A percentile compares a stretch with the other conserved stretches of the same genome.
phyloP scores from a whole-genome alignment of 345 rosid genomes.

The Citrus trifoliata region DNA sequence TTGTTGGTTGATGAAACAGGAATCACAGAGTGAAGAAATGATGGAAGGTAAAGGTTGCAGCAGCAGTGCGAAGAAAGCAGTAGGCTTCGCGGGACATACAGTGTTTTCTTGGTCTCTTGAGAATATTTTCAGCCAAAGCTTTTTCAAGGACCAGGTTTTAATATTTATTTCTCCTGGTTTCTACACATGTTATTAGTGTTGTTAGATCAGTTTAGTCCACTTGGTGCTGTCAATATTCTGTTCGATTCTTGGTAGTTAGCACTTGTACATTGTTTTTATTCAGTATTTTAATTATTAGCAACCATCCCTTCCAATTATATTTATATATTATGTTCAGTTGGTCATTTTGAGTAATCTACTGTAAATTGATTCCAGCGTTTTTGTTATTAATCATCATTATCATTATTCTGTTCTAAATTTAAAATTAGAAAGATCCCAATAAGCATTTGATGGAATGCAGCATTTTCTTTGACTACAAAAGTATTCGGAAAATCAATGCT shows the following conservation, averaged over 20 bases:
- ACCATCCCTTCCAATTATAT: not conserved
- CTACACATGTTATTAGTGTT: not conserved
- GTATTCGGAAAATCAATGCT: too few relatives aligned
- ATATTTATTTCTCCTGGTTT: not conserved
- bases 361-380: not conserved
- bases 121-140: conserved; percentile 23
- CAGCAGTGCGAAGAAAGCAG: not conserved
- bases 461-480: too few relatives aligned
- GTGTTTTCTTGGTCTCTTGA: conserved; percentile 40
- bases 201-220: too few relatives aligned
- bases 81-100: not conserved
- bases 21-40: not conserved
- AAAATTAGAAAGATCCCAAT: too few relatives aligned
- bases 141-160: conserved; percentile 26
- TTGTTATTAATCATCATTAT: not conserved
- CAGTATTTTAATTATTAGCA: not conserved
- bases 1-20: too few relatives aligned
- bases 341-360: not conserved
- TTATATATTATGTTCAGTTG: not conserved
- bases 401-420: too few relatives aligned
- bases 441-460: too few relatives aligned
- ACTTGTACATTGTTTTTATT: not conserved
- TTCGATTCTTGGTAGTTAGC: too few relatives aligned
- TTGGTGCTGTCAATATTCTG: too few relatives aligned
- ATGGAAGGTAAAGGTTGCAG: not conserved